A percentile compares a stretch with the other conserved stretches of the same genome.
Conservation (phyloP, 2,329 filamentous ascomycete genomes). For the Orbilia brochopaga region DNA sequence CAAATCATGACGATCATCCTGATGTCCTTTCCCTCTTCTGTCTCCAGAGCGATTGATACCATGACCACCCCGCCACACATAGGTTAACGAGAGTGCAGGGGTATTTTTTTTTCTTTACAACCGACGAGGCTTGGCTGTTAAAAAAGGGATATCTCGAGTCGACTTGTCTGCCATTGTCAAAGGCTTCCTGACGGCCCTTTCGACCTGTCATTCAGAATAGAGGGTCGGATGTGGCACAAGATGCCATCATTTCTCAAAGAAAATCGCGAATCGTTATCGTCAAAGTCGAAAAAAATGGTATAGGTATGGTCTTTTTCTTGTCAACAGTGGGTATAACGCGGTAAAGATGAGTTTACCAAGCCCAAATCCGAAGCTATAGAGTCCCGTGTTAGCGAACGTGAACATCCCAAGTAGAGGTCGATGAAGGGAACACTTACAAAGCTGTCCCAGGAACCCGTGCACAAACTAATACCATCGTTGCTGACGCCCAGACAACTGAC, state of each 20-base stretch:
- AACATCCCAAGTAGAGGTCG: neutral
- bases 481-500: conserved; percentile 98
- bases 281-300: conserved; percentile 51
- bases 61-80: neutral
- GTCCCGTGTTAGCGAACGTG: conserved; percentile 56
- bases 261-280: conserved; percentile 47
- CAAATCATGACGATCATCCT: conserved; percentile 12
- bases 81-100: neutral
- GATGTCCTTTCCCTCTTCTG: conserved; percentile 7
- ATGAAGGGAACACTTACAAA: conserved; percentile 69
- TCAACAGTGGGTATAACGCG: conserved; percentile 3
- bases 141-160: conserved; percentile 11
- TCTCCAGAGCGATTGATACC: neutral
- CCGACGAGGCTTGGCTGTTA: conserved; percentile 9
- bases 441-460: conserved; percentile 99
- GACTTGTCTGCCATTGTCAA: conserved; percentile 15
- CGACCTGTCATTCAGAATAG: conserved; percentile 2
- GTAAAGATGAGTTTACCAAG: conserved; percentile 59
- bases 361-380: conserved; percentile 81
- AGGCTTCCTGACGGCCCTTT: neutral
- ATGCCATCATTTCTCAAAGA: conserved; percentile 24
- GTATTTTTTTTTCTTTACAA: conserved; percentile 3
- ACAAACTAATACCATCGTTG: conserved; percentile 98
- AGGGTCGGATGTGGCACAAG: neutral
- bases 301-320: conserved; percentile 28